phyloP scores from a whole-genome alignment of 352 stramenopile species.

The Saprolegnia parasitica region DNA sequence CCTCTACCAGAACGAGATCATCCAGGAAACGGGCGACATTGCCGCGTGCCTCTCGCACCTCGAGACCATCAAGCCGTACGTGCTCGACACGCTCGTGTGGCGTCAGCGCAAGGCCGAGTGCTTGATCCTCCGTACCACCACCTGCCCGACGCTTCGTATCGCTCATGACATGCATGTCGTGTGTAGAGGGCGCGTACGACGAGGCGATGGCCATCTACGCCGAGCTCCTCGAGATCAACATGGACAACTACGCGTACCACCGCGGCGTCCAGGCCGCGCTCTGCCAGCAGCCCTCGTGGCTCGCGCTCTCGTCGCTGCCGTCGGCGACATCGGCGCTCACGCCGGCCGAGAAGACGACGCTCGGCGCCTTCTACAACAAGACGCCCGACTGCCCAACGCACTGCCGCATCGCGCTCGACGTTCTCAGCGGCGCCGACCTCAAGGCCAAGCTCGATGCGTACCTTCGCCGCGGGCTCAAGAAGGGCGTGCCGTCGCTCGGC shows the following conservation, averaged over 20 bases:
- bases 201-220: slow-evolving; percentile 64
- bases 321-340: slow-evolving; percentile 44
- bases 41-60: slow-evolving; percentile 82
- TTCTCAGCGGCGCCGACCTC: slow-evolving; percentile 8
- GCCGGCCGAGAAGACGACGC: slow-evolving; percentile 9
- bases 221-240: slow-evolving; percentile 78
- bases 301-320: slow-evolving; percentile 40
- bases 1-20: slow-evolving; percentile 93
- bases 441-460: slow-evolving; percentile 44
- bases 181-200: slow-evolving; percentile 44
- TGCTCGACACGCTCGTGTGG: slow-evolving; percentile 71
- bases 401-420: slow-evolving; percentile 22
- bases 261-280: slow-evolving; percentile 79
- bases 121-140: slow-evolving; percentile 40
- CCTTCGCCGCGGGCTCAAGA: slow-evolving; percentile 63
- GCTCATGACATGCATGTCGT: slow-evolving; percentile 4
- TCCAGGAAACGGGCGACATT: slow-evolving; percentile 87
- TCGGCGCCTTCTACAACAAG: slow-evolving; percentile 13
- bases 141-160: not conserved
- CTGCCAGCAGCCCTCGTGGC: slow-evolving; percentile 51
- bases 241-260: slow-evolving; percentile 90
- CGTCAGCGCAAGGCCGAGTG: slow-evolving; percentile 74
- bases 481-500: slow-evolving; percentile 92
- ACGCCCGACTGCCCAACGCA: slow-evolving; percentile 22
- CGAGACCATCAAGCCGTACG: slow-evolving; percentile 63